Conservation (phyloP, 805 yeast genomes). For the Novakomyces olei region DNA sequence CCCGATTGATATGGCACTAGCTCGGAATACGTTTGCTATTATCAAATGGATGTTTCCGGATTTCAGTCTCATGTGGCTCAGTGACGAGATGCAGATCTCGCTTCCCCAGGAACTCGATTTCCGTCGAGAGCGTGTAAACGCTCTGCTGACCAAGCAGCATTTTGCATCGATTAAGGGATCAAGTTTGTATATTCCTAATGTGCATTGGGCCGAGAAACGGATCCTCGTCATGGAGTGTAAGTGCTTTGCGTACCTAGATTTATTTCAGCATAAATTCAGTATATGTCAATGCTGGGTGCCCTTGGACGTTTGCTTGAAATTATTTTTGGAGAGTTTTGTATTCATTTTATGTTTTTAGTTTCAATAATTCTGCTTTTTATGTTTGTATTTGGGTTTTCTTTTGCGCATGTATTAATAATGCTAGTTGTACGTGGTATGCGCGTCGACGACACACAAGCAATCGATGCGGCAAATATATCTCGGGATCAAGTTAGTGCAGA, state of each 20-base stretch:
- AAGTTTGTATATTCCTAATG: constrained; percentile 58
- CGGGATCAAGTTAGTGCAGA: constrained; percentile 65
- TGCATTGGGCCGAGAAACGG: constrained; percentile 42
- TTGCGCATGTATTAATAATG: neutral
- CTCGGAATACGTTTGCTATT: constrained; percentile 49
- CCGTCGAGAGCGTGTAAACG: constrained; percentile 64
- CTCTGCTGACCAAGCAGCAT: constrained; percentile 43
- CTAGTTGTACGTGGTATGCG: constrained; percentile 67
- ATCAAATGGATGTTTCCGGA: constrained; percentile 73
- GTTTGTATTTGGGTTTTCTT: neutral
- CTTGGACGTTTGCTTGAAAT: no score
- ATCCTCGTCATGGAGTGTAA: no score
- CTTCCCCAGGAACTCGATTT: constrained; percentile 84
- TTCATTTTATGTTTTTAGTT: no score
- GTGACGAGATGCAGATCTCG: constrained; percentile 72
- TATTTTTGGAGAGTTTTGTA: no score
- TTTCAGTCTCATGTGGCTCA: constrained; percentile 85
- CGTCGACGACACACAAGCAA: constrained; percentile 48
- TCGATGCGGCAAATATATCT: constrained; percentile 42
- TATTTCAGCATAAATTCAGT: no score
- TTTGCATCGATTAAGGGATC: constrained; percentile 39
- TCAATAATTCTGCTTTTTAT: no score
- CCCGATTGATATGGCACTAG: constrained; percentile 67
- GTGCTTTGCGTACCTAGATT: no score
- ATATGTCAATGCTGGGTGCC: no score